Conservation (phyloP, 106 monocot species). For the Gastrodia elata region DNA sequence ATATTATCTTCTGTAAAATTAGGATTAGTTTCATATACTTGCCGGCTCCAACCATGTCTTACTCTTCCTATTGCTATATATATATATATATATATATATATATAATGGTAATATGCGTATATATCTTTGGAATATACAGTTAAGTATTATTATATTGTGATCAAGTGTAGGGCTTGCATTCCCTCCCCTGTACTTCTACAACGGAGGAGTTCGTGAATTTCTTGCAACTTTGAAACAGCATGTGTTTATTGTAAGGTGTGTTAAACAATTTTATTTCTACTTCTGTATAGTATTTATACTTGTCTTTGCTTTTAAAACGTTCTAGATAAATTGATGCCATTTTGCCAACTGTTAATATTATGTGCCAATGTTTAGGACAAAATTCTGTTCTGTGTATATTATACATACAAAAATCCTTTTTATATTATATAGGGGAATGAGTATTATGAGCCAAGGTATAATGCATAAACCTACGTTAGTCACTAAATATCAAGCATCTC, state of each 20-base stretch:
- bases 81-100: too few species aligned
- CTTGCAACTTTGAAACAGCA: slow-evolving; percentile 70
- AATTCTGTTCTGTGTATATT: not conserved
- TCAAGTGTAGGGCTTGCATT: slow-evolving; percentile 56
- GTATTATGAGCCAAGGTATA: not conserved
- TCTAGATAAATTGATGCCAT: not conserved
- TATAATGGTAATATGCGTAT: too few species aligned
- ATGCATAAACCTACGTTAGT: too few species aligned
- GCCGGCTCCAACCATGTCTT: too few species aligned
- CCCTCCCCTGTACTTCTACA: slow-evolving; percentile 87
- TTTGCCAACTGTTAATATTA: not conserved
- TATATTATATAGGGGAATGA: not conserved
- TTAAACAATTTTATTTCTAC: not conserved
- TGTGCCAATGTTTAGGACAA: not conserved
- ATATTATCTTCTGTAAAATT: too few species aligned
- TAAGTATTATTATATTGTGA: too few species aligned
- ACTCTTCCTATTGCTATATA: too few species aligned
- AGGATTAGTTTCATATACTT: not conserved
- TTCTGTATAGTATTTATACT: not conserved
- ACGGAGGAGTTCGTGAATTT: slow-evolving; percentile 79
- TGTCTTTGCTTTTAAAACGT: not conserved
- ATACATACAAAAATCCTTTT: not conserved
- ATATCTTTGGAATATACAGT: too few species aligned
- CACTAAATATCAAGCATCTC: too few species aligned
- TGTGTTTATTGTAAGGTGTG: slow-evolving; percentile 66